Base-by-base conservation (phyloP, 2,329 filamentous ascomycete genomes). In the Colletotrichum tropicale region DNA sequence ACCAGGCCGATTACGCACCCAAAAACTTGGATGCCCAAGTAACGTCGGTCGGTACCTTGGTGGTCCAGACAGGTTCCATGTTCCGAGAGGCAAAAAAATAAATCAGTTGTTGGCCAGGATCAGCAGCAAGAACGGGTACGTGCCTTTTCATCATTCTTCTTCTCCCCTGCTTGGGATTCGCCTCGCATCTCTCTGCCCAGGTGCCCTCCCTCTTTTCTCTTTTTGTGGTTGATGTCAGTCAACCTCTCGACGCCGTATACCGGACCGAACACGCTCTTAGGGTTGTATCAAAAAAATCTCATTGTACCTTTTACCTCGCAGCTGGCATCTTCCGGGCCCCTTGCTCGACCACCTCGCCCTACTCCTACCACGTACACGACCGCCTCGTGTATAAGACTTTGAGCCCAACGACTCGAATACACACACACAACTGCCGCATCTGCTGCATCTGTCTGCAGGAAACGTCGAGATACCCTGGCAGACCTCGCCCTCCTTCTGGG, bases 81-180 rank as follows among this genome's bases (percentile, higher is more conserved):
- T 30, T 68, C 65, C 56, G 43, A 65, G 56, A 73, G 70, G 64
- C 70, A 26, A 70, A 70, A 64, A 61, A 69, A 61, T 55, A 62
- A 24, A 43, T 15, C 21, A 66, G 62, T 55, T 21, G 58, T 66
- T 48, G 12, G 56, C 52, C 34, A 56, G 18, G 62, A 72, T 56
- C 64, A 62, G 43, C 69, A 32, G 34, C 16, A 18, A 18, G 56
- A 21, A 26, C 34, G 67, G 69, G 73, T 73, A 73, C 70, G 70
- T 75, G 64, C 73, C 70, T 56, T 61, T 71, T n/a, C 32, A 68
- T 75, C 68, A 70, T 75, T 75, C 15, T 73, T 26, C 69, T 9
- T 73, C 70, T 26, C 34, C 16, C 48, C 48, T 26, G 34, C 55
- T 28, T 55, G 28, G 28, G 21, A n/a, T n/a, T 48, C 38, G 38